Conservation (phyloP, 306 rosid genomes). For the Pyrus betulifolia region DNA sequence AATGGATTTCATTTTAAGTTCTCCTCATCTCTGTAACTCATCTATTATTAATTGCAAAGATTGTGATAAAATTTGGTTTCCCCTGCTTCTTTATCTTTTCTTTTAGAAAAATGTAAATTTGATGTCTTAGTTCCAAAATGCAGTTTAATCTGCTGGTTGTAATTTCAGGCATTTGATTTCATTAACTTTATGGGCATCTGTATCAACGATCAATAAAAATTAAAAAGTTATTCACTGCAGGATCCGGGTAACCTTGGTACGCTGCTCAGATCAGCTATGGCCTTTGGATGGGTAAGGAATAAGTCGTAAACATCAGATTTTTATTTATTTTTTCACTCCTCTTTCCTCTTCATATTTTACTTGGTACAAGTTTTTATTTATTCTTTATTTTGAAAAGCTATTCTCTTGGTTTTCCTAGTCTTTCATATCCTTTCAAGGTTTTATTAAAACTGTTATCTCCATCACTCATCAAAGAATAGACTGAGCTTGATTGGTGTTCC, state of each 20-base stretch:
- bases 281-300: conserved; percentile 81
- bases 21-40: neutral
- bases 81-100: neutral
- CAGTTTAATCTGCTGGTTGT: neutral
- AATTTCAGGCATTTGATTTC: conserved; percentile 7
- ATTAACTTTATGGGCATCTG: conserved; percentile 10
- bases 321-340: conserved; percentile 4
- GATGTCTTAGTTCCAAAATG: neutral
- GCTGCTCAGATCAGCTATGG: conserved; percentile 75
- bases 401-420: neutral
- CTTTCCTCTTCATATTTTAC: neutral
- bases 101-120: neutral
- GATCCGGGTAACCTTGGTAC: conserved; percentile 95
- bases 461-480: too few species aligned
- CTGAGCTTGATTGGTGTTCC: too few species aligned
- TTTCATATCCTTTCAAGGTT: neutral
- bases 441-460: too few species aligned
- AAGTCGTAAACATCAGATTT: too few species aligned
- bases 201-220: conserved; percentile 17
- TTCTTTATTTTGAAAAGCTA: neutral
- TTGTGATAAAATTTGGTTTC: neutral
- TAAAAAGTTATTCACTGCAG: conserved; percentile 40
- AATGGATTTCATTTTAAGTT: neutral
- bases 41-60: neutral
- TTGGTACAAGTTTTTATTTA: neutral